Percentiles rank a stretch among this genome's conserved stretches.
phyloP scores from a whole-genome alignment of 495 filamentous ascomycete species.

The Usnea hakonensis region DNA sequence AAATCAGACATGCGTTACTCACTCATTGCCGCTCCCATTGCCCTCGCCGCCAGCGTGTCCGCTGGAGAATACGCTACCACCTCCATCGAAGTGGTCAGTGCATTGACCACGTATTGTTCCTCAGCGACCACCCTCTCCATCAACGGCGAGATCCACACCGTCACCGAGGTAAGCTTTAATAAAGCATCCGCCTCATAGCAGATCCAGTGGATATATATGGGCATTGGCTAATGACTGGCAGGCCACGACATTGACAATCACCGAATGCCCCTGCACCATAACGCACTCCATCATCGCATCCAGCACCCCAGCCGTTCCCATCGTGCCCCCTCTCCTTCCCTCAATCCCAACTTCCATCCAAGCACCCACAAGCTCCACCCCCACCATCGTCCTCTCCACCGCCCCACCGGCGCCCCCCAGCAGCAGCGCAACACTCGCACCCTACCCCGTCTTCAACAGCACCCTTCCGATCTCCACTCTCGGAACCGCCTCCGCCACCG shows the following conservation, averaged over 20 bases:
- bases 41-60: slow-evolving; percentile 50
- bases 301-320: not conserved
- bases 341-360: not conserved
- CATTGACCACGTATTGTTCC: slow-evolving; percentile 83
- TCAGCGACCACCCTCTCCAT: slow-evolving; percentile 61
- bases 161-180: slow-evolving; percentile 60
- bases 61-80: slow-evolving; percentile 39
- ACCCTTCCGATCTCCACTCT: slow-evolving; percentile 17
- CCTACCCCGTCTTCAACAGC: not conserved
- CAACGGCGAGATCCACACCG: slow-evolving; percentile 66
- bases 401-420: slow-evolving; percentile 7
- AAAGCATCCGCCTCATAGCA: slow-evolving; percentile 18
- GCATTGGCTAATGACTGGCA: slow-evolving; percentile 13
- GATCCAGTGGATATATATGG: not conserved
- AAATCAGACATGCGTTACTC: slow-evolving; percentile 76
- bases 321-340: not conserved
- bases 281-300: slow-evolving; percentile 24
- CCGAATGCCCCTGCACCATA: slow-evolving; percentile 33
- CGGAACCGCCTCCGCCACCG: slow-evolving; percentile 8
- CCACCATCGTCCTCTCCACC: slow-evolving; percentile 12
- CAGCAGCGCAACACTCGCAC: slow-evolving; percentile 2
- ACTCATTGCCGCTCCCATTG: slow-evolving; percentile 53
- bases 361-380: not conserved
- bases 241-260: slow-evolving; percentile 33
- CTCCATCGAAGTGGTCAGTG: slow-evolving; percentile 71